Base-by-base conservation (phyloP, 108 stramenopile genomes). In the Cylindrotheca closterium region DNA sequence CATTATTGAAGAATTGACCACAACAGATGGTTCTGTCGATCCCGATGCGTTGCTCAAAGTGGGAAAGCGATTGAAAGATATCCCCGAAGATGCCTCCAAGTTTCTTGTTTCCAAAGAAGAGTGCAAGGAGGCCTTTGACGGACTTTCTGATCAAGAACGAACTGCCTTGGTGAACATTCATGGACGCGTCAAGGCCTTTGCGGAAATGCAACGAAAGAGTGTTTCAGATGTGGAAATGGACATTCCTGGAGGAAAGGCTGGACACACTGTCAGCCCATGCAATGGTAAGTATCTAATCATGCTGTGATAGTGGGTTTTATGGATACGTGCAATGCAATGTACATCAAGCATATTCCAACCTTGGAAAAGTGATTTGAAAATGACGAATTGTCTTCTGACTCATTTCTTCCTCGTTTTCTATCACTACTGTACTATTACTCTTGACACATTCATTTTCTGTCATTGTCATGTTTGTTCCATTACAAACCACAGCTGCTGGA, bases 231-330 rank as follows among this genome's bases (percentile, higher is more conserved):
- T 91, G 52, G 88, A 86, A 57, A 76, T 94, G 57, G 81, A 85
- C 69, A 97, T 99, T 80, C 97, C 97, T 19, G 98, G 97, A 42
- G 97, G 97, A 4, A 73, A 74, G 74, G 98, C 97, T 30, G 98
- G 98, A 5, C 98, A 98, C 67, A 93, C 91, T 8, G 88, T 99
- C 27, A 89, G 94, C 60, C 91, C 97, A 32, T 95, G 97, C 68
- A 59, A 65, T 50, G 81, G 83, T 88, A 65, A 55, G 86, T 73
- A 5, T 1, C 52, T 12, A 19, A 25, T 50, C 22, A 60, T 58
- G 58, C 26, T 58, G 46, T 37, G 21, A 37, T 61, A 23, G 26
- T 50, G 19, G 3, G 46, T 26, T 18, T 28, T 8, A 5, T 54
- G 18, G 27, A 29, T 65, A 29, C 23, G 49, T 26, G 3, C 26